phyloP scores from a whole-genome alignment of 345 rosid genomes.

The Dipteronia sinensis region DNA sequence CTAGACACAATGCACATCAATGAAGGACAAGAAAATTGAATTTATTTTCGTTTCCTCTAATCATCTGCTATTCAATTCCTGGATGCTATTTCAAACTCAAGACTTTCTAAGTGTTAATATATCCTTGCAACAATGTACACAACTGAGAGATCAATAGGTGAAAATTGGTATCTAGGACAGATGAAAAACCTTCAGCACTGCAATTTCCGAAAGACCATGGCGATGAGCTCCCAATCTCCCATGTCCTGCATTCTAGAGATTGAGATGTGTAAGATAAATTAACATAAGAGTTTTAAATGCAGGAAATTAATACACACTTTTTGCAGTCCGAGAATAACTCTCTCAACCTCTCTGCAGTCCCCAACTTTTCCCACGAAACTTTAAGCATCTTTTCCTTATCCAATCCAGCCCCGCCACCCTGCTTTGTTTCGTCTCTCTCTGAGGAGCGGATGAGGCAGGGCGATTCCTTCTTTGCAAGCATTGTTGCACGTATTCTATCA shows the following conservation, averaged over 20 bases:
- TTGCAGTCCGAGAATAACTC: conserved; percentile 60
- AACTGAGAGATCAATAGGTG: not conserved
- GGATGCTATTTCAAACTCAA: not conserved
- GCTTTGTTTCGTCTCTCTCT: conserved; percentile 38
- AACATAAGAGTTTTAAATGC: not conserved
- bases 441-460: conserved; percentile 31
- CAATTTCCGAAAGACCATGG: not conserved
- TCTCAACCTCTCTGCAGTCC: conserved; percentile 56
- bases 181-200: not conserved
- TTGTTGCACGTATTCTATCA: conserved; percentile 59
- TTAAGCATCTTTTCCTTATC: conserved; percentile 71
- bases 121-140: not conserved
- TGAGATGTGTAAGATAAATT: not conserved
- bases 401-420: conserved; percentile 30
- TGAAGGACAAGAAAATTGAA: not conserved
- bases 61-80: not conserved
- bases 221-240: too few relatives aligned
- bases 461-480: conserved; percentile 44
- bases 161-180: not conserved
- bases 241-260: not conserved
- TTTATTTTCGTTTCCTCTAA: not conserved
- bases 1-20: not conserved
- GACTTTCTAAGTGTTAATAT: not conserved
- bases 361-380: conserved; percentile 78
- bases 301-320: not conserved